These are phyloP conservation scores for Calonectria pseudoreteaudii DNA, from an alignment of 2,329 filamentous ascomycete species.

Conservation along the genomic window DNA sequence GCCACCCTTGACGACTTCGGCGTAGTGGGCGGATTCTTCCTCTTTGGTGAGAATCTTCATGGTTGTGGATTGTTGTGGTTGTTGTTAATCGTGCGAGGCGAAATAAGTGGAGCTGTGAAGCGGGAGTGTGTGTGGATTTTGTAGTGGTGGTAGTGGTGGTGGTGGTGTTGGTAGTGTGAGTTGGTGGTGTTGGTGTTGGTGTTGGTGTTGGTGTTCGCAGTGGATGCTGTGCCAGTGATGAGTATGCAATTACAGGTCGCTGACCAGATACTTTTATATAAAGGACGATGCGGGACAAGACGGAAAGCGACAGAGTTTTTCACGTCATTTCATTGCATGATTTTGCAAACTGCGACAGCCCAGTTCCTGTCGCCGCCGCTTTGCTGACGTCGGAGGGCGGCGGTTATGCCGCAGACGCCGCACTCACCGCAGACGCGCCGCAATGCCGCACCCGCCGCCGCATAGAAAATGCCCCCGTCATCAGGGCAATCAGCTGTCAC, in stretches of 20 bases:
- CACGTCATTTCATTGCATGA: conserved; percentile 5
- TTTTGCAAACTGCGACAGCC: neutral
- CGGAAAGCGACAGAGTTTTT: conserved; percentile 1
- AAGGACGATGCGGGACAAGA: neutral
- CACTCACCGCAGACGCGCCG: neutral
- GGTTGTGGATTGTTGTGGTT: conserved; percentile 23
- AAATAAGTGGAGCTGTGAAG: neutral
- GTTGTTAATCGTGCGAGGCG: neutral
- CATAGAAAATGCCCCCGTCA: neutral
- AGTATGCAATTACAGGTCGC: neutral
- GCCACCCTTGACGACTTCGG: conserved; percentile 83
- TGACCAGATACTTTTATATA: neutral
- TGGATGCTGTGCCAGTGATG: neutral
- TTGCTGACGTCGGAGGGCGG: neutral
- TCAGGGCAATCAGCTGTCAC: neutral
- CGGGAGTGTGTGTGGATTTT: neutral
- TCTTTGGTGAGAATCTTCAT: conserved; percentile 98
- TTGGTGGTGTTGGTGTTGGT: neutral
- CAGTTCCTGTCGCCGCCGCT: neutral
- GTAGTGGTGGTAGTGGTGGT: neutral
- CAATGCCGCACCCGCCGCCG: conserved; percentile 7
- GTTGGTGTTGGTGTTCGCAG: neutral
- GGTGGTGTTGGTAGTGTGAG: neutral
- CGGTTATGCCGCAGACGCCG: conserved; percentile 7
- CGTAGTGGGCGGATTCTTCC: conserved; percentile 90